Evolutionary conservation across 2,329 filamentous ascomycete genomes (phyloP).

Genomic region (Hypoxylon sp.): DNA sequence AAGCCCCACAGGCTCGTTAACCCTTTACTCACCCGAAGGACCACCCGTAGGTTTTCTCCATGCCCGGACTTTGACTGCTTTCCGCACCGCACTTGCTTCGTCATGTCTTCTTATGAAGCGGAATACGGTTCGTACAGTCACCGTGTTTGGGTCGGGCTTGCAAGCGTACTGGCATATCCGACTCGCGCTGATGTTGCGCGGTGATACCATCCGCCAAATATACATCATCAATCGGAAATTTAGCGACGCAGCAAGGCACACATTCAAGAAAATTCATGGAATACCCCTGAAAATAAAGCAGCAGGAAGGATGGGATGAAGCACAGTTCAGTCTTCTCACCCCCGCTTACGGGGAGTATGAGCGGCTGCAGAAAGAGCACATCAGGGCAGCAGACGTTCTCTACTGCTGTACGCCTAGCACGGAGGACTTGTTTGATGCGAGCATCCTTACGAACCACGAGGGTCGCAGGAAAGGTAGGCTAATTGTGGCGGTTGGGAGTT

Average conservation of each 20-base stretch:
- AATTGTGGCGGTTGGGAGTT: constrained; percentile 80
- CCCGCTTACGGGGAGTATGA: constrained; percentile 77
- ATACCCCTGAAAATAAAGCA: constrained; percentile 62
- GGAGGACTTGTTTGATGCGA: constrained; percentile 80
- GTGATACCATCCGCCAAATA: constrained; percentile 79
- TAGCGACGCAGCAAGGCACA: constrained; percentile 67
- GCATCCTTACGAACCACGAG: constrained; percentile 79
- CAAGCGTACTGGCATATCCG: constrained; percentile 97
- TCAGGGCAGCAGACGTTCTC: constrained; percentile 82
- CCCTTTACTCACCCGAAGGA: constrained; percentile 75
- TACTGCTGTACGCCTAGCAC: constrained; percentile 89
- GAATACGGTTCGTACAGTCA: constrained; percentile 78
- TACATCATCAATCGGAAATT: constrained; percentile 87
- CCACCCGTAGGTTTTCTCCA: constrained; percentile 77
- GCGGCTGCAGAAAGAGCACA: constrained; percentile 77
- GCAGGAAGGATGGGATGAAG: constrained; percentile 73
- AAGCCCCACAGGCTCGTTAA: constrained; percentile 75
- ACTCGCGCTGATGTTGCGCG: constrained; percentile 81
- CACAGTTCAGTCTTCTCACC: constrained; percentile 79
- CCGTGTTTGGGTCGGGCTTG: constrained; percentile 88
- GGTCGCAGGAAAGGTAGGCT: constrained; percentile 79
- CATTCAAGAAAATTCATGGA: constrained; percentile 65
- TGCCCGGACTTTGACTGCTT: constrained; percentile 81
- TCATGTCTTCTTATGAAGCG: constrained; percentile 77
- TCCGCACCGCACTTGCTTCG: constrained; percentile 82